Evolutionary conservation across 805 yeast species (phyloP), one percentile per base, ranked within the genome.

Genomic region (Candida broadrunensis): DNA sequence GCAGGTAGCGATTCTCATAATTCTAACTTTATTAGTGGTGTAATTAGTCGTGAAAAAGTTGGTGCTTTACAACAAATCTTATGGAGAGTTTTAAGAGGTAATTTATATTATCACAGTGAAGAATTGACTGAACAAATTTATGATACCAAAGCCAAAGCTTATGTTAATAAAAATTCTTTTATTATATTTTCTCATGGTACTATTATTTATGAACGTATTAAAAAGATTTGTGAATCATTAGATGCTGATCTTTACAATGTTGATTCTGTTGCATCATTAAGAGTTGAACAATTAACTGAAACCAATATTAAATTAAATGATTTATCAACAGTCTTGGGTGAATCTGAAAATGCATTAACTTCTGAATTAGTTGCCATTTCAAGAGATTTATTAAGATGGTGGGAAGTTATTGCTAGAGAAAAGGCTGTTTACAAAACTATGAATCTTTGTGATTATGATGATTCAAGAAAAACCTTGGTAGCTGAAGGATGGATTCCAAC

Each of bases 401-500:
- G 78, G 64, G 64, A 56, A 47, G 56, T 58, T 18, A 48, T 70
- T 23, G 80, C 80, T 42, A 80, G 88, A 60, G 99, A 93, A 62
- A 87, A 87, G 58, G 83, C 88, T 12, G 82, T 90, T 13, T 89
- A 84, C 62, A 73, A 83, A 25, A 77, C 88, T 0, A 72, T 93
- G 70, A 88, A 88, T 63, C 72, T 77, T 54, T 81, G 88, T 61
- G 88, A 86, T 56, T 85, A 83, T 61, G 95, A 86, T 56, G 87
- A 79, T 48, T 70, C 83, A n/a, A 81, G 96, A 65, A 80, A 85
- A 60, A 86, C 96, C 27, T 71, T 93, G 45, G 78, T 91, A 36
- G 96, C 95, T 16, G 98, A 95, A 70, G 99, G 98, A 24, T 93
- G 99, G 99, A 71, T 88, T 16, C 98, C 99, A 30, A 74, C 82